Evolutionary conservation across 441 rosid species (phyloP).

Genomic region (Iberis amara): DNA sequence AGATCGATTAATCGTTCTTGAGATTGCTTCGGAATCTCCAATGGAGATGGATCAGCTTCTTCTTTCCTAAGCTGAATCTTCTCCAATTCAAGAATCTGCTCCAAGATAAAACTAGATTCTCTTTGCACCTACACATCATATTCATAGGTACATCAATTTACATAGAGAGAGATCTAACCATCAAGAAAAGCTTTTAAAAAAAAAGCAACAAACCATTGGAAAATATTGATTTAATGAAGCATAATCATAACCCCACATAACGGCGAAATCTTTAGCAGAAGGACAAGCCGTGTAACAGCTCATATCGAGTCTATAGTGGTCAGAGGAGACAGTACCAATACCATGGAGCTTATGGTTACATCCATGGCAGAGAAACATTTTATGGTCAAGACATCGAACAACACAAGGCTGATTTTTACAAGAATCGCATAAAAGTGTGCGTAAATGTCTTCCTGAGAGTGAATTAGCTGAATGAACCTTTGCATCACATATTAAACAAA

Average conservation of each 20-base stretch:
- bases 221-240: slow-evolving; percentile 13
- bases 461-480: slow-evolving; percentile 91
- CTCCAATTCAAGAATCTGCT: slow-evolving; percentile 67
- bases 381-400: slow-evolving; percentile 53
- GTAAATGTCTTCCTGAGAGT: slow-evolving; percentile 65
- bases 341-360: slow-evolving; percentile 57
- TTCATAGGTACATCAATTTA: background rate
- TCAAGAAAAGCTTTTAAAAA: no score
- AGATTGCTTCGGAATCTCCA: slow-evolving; percentile 29
- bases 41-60: slow-evolving; percentile 27
- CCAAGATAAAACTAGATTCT: slow-evolving; percentile 44
- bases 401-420: slow-evolving; percentile 47
- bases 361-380: slow-evolving; percentile 50
- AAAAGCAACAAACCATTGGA: slow-evolving; percentile 26
- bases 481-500: slow-evolving; percentile 77
- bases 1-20: slow-evolving; percentile 30
- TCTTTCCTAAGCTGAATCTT: slow-evolving; percentile 49
- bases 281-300: slow-evolving; percentile 66
- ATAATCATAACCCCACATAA: slow-evolving; percentile 48
- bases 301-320: slow-evolving; percentile 45
- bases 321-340: slow-evolving; percentile 32
- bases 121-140: slow-evolving; percentile 37
- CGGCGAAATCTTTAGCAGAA: slow-evolving; percentile 63
- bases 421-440: slow-evolving; percentile 62
- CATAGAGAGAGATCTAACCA: background rate